phyloP scores from a whole-genome alignment of 2,329 filamentous ascomycete genomes.

The Fulvia fulva region DNA sequence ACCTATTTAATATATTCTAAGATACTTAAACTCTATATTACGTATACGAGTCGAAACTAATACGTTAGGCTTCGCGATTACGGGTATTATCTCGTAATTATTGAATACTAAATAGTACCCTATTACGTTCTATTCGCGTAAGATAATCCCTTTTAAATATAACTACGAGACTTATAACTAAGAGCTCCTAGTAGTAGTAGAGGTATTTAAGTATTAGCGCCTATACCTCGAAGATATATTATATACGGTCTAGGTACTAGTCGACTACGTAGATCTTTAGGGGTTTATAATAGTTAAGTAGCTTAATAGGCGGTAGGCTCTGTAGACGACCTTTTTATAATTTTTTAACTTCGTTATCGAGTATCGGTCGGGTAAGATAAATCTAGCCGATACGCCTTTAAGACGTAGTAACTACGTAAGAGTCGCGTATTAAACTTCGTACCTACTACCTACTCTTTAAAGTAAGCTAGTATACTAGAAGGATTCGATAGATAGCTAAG shows the following conservation, averaged over 20 bases:
- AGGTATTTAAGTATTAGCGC: not conserved
- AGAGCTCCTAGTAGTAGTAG: constrained; percentile 1
- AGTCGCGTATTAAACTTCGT: constrained; percentile 5
- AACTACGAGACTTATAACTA: constrained; percentile 7
- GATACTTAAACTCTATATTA: not conserved
- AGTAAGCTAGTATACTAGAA: constrained; percentile 1
- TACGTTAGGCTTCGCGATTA: not conserved
- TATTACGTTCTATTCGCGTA: constrained; percentile 1
- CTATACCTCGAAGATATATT: not conserved
- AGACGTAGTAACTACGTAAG: not conserved
- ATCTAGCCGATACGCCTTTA: constrained; percentile 2
- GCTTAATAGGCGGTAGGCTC: not conserved
- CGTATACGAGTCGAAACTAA: constrained; percentile 1
- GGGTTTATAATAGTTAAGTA: not conserved
- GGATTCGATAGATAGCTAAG: not conserved
- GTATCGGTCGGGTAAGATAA: constrained; percentile 1
- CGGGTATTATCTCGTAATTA: not conserved
- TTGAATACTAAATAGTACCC: not conserved
- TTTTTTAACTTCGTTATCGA: constrained; percentile 7
- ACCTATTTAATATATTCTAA: too few species aligned
- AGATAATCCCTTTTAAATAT: not conserved
- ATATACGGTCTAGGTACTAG: constrained; percentile 1
- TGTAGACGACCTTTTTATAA: constrained; percentile 1
- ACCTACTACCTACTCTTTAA: too few species aligned
- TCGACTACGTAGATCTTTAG: constrained; percentile 3